Percentiles rank a stretch among this genome's conserved stretches.
phyloP scores from a whole-genome alignment of 768 basidiomycete genomes.

The Tulasnella sp. region DNA sequence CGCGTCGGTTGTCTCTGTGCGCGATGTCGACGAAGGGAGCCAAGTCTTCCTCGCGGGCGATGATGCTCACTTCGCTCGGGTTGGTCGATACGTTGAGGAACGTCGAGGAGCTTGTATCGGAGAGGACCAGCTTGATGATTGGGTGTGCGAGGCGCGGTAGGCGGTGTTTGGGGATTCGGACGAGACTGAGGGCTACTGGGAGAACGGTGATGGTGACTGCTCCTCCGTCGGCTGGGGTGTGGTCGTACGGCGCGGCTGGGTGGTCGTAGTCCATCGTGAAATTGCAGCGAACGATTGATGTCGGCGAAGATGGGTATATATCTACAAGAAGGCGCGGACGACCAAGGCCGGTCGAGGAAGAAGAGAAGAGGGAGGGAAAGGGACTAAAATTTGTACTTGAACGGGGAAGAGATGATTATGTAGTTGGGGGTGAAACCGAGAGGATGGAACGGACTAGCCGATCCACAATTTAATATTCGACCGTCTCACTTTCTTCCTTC shows the following conservation, averaged over 20 bases:
- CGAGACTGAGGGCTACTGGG: conserved; percentile 57
- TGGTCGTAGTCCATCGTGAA: background rate
- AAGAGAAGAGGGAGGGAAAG: background rate
- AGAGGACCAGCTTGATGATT: conserved; percentile 57
- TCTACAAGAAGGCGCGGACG: background rate
- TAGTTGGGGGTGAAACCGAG: background rate
- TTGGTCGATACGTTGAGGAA: conserved; percentile 72
- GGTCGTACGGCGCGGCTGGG: background rate
- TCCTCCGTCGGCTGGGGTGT: background rate
- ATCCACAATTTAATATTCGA: background rate
- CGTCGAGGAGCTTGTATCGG: conserved; percentile 38
- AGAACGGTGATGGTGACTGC: conserved; percentile 52
- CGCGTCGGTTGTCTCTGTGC: conserved; percentile 49
- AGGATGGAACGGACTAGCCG: background rate
- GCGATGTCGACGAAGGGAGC: conserved; percentile 31
- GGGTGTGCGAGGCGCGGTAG: conserved; percentile 46
- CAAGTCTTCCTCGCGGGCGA: conserved; percentile 16
- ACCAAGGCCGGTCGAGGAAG: background rate
- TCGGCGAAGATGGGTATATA: background rate
- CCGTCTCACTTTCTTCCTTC: background rate
- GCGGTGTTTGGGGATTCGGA: conserved; percentile 63
- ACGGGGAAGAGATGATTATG: background rate
- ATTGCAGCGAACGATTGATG: background rate
- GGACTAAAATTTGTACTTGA: background rate
- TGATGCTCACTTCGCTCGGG: conserved; percentile 51